These are phyloP conservation scores for Trametes pubescens DNA, from an alignment of 1,284 basidiomycete genomes.

Conservation along the genomic window DNA sequence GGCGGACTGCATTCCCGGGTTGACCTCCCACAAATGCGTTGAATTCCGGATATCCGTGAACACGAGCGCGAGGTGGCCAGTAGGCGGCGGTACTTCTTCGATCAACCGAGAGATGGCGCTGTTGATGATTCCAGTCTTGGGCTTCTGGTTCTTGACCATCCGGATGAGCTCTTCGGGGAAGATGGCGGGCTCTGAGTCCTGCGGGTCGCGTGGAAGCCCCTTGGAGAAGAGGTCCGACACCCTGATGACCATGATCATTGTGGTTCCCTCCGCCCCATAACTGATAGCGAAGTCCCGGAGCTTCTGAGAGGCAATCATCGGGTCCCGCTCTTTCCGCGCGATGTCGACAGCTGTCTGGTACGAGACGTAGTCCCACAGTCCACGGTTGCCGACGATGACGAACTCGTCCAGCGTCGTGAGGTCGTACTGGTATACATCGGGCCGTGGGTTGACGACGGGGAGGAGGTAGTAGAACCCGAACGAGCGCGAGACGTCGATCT, in stretches of 20 bases:
- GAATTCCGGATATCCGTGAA: constrained; percentile 99
- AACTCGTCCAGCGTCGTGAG: constrained; percentile 94
- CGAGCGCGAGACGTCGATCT: constrained; percentile 89
- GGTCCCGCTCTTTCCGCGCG: constrained; percentile 88
- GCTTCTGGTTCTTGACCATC: constrained; percentile 41
- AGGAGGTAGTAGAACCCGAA: constrained; percentile 95
- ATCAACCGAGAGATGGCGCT: constrained; percentile 69
- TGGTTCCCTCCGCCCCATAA: constrained; percentile 93
- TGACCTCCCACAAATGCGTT: constrained; percentile 97
- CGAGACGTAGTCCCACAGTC: constrained; percentile 94
- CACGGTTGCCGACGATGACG: constrained; percentile 93
- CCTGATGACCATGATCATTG: constrained; percentile 98
- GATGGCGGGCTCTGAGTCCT: constrained; percentile 53
- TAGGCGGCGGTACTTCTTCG: constrained; percentile 87
- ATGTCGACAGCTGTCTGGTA: constrained; percentile 98
- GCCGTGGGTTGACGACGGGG: constrained; percentile 91
- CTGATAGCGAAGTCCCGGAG: constrained; percentile 96
- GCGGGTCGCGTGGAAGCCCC: constrained; percentile 50
- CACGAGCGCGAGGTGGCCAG: constrained; percentile 91
- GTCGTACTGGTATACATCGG: constrained; percentile 77
- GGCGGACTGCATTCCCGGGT: constrained; percentile 95
- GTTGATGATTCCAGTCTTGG: constrained; percentile 61
- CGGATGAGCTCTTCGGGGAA: constrained; percentile 50
- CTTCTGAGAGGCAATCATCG: constrained; percentile 98
- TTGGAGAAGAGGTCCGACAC: constrained; percentile 81